These are phyloP conservation scores for Boletus barrowsii DNA, from an alignment of 768 basidiomycete genomes.

Conservation along the genomic window DNA sequence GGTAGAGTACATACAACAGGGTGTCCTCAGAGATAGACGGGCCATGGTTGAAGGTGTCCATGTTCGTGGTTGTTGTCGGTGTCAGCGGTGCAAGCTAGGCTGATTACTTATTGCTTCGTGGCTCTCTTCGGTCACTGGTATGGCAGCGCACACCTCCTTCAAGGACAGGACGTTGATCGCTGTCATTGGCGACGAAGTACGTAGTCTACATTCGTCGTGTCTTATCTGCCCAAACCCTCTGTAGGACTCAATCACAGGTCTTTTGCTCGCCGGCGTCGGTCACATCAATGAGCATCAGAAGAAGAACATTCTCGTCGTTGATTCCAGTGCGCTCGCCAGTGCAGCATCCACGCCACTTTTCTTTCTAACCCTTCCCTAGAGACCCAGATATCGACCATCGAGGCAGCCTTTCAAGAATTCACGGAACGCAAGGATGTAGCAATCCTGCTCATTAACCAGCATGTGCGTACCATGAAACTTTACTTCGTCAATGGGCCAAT, in stretches of 20 bases:
- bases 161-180: conserved; percentile 88
- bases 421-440: conserved; percentile 94
- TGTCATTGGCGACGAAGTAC: conserved; percentile 96
- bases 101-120: conserved; percentile 13
- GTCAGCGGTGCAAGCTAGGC: background rate
- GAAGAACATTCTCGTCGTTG: conserved; percentile 98
- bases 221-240: conserved; percentile 6
- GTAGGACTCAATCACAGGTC: conserved; percentile 95
- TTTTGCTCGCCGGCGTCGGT: conserved; percentile 92
- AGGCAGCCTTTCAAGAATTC: conserved; percentile 90
- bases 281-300: conserved; percentile 87
- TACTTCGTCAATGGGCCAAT: background rate
- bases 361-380: conserved; percentile 46
- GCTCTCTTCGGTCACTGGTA: conserved; percentile 20
- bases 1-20: conserved; percentile 72
- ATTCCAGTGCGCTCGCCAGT: conserved; percentile 65
- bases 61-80: conserved; percentile 15
- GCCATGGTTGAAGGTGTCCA: conserved; percentile 71
- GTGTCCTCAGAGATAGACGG: conserved; percentile 87
- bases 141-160: conserved; percentile 55
- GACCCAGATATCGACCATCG: conserved; percentile 87
- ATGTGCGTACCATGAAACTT: conserved; percentile 52
- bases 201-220: conserved; percentile 5
- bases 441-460: conserved; percentile 96
- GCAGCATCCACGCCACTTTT: background rate